phyloP scores from a whole-genome alignment of 2,329 filamentous ascomycete species.

The Fusarium sp. region DNA sequence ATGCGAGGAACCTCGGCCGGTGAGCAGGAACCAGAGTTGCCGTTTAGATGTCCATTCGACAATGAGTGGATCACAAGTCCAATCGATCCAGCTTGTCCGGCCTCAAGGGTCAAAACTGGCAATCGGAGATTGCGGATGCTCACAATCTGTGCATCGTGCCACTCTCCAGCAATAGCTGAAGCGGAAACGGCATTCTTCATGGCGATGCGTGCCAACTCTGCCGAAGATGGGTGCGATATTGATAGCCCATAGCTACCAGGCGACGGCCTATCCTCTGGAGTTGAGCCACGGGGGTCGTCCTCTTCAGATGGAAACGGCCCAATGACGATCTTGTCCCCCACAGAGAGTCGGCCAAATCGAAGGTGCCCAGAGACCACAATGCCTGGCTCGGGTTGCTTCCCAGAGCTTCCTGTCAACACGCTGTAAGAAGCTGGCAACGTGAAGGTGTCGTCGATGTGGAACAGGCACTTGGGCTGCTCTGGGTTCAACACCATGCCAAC shows the following conservation, averaged over 20 bases:
- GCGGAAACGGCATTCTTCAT: slow-evolving; percentile 65
- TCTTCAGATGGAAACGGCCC: slow-evolving; percentile 79
- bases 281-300: slow-evolving; percentile 54
- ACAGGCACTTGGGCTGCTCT: slow-evolving; percentile 73
- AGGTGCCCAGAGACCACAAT: slow-evolving; percentile 88
- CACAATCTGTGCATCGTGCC: slow-evolving; percentile 83
- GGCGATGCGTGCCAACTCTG: slow-evolving; percentile 65
- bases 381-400: slow-evolving; percentile 58
- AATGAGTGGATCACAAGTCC: slow-evolving; percentile 74
- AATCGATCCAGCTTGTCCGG: slow-evolving; percentile 90
- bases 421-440: slow-evolving; percentile 73
- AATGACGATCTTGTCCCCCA: slow-evolving; percentile 82
- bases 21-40: neutral
- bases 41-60: slow-evolving; percentile 12
- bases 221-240: slow-evolving; percentile 64
- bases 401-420: slow-evolving; percentile 31
- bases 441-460: slow-evolving; percentile 93
- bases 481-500: slow-evolving; percentile 68
- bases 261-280: slow-evolving; percentile 61
- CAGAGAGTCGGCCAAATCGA: slow-evolving; percentile 79
- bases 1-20: slow-evolving; percentile 56
- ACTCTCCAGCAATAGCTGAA: slow-evolving; percentile 71
- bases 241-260: slow-evolving; percentile 63
- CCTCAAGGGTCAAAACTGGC: slow-evolving; percentile 79
- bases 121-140: slow-evolving; percentile 90